phyloP scores from a whole-genome alignment of 345 rosid genomes.

The Brassica rapa region DNA sequence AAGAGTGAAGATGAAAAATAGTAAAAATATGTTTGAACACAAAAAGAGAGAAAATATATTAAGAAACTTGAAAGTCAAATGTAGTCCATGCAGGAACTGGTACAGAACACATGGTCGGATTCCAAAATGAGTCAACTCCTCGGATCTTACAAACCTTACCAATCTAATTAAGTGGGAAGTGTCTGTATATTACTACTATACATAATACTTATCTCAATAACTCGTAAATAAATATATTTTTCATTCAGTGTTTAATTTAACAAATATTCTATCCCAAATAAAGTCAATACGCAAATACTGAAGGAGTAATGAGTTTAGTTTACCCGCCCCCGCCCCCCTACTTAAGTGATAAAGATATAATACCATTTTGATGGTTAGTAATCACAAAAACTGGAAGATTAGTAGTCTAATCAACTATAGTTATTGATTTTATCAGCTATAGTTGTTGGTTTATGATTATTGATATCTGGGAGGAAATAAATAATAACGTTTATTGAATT shows the following conservation, averaged over 20 bases:
- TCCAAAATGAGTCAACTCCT: slow-evolving; percentile 41
- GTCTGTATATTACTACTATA: not conserved
- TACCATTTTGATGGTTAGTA: not conserved
- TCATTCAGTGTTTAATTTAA: not conserved
- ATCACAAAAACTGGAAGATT: not conserved
- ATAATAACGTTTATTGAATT: not conserved
- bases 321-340: not conserved
- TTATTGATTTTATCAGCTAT: not conserved
- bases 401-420: not conserved
- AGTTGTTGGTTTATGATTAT: not conserved
- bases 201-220: slow-evolving; percentile 1
- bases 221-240: not conserved
- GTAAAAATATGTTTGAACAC: not conserved
- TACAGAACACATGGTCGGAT: slow-evolving; percentile 39
- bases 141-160: slow-evolving; percentile 36
- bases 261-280: not conserved
- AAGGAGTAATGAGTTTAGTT: not conserved
- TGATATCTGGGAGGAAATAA: not conserved
- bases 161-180: not conserved
- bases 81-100: slow-evolving; percentile 34
- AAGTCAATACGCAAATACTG: not conserved
- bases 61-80: slow-evolving; percentile 26
- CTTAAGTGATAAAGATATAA: not conserved
- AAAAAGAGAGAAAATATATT: not conserved
- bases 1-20: not conserved